These are phyloP conservation scores for Vairimorpha necatrix DNA, from an alignment of 371 early-diverging fungal species.

Conservation along the genomic window DNA sequence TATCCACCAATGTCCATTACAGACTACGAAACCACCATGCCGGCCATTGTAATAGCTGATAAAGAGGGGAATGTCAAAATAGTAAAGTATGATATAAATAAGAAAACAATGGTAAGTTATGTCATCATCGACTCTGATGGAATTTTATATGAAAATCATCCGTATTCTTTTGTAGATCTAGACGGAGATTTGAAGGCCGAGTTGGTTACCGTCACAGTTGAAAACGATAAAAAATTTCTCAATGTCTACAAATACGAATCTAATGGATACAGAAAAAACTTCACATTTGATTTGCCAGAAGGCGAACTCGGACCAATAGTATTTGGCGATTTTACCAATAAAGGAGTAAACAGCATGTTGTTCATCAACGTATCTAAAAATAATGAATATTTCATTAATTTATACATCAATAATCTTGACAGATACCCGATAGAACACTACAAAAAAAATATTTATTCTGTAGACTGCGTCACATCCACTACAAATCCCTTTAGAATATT, in stretches of 20 bases:
- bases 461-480: not conserved
- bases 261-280: not conserved
- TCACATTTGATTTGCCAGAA: constrained; percentile 17
- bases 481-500: constrained; percentile 9
- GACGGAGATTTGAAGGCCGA: constrained; percentile 50
- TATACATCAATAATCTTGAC: constrained; percentile 21
- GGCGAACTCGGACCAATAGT: constrained; percentile 47
- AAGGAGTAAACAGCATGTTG: constrained; percentile 41
- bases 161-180: constrained; percentile 57
- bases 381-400: constrained; percentile 25
- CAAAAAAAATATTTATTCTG: constrained; percentile 15
- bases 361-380: constrained; percentile 28
- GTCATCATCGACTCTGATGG: constrained; percentile 16
- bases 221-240: constrained; percentile 26
- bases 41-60: constrained; percentile 12
- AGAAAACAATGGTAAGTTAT: not conserved
- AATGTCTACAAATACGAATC: constrained; percentile 38
- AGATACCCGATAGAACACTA: not conserved
- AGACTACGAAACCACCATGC: not conserved
- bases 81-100: not conserved
- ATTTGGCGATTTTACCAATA: constrained; percentile 55
- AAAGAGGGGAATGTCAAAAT: not conserved
- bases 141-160: constrained; percentile 43
- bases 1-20: constrained; percentile 19
- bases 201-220: constrained; percentile 37